phyloP scores from a whole-genome alignment of 1,284 basidiomycete species.

The Cutaneotrichosporon dermatis region DNA sequence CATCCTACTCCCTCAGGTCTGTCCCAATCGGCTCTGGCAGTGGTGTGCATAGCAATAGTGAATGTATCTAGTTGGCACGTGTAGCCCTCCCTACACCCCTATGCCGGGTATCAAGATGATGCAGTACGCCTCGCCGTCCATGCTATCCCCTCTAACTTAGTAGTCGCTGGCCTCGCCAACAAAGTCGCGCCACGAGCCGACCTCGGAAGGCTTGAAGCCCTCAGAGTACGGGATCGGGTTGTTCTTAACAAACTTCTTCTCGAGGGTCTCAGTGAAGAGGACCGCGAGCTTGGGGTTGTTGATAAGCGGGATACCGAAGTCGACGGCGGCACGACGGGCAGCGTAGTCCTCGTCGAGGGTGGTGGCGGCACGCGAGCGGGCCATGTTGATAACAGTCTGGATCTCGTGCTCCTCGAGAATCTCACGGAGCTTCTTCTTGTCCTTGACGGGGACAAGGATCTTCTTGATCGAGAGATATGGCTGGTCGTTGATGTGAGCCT shows the following conservation, averaged over 20 bases:
- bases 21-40: conserved; percentile 1
- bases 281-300: conserved; percentile 87
- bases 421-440: conserved; percentile 91
- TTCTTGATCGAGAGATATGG: conserved; percentile 70
- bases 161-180: conserved; percentile 54
- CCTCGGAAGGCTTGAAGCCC: conserved; percentile 87
- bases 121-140: neutral
- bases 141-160: conserved; percentile 6
- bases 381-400: conserved; percentile 90
- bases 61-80: conserved; percentile 10
- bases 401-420: conserved; percentile 82
- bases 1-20: neutral
- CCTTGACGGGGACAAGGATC: conserved; percentile 94
- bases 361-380: conserved; percentile 70
- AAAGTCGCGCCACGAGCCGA: conserved; percentile 85
- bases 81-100: neutral
- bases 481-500: conserved; percentile 75
- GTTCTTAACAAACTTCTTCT: conserved; percentile 79
- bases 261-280: conserved; percentile 86
- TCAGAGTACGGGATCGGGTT: conserved; percentile 79
- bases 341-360: conserved; percentile 94
- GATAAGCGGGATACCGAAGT: conserved; percentile 76
- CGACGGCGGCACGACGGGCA: conserved; percentile 82
- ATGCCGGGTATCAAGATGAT: conserved; percentile 12
- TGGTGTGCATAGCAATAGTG: conserved; percentile 15